Conservation (phyloP, 148 eudicot species). For the Pharnaceum exiguum region DNA sequence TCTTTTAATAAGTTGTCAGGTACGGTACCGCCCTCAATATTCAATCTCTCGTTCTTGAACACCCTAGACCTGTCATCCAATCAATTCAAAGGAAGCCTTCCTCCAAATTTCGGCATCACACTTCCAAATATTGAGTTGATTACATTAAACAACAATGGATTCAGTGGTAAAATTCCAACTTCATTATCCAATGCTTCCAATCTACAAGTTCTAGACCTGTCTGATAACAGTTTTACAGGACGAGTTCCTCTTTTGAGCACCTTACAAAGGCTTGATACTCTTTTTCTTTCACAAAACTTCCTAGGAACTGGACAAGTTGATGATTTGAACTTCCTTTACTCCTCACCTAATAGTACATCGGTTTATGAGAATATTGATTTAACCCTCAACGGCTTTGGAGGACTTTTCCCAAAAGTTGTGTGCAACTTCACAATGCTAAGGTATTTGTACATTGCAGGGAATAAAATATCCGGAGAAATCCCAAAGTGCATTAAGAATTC, state of each 20-base stretch:
- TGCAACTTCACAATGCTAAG: slow-evolving; percentile 27
- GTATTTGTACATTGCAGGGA: not conserved
- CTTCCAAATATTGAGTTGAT: slow-evolving; percentile 3
- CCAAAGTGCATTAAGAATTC: slow-evolving; percentile 24
- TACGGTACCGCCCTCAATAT: slow-evolving; percentile 15
- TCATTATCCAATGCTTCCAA: slow-evolving; percentile 15
- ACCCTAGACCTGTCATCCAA: not conserved
- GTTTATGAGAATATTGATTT: not conserved
- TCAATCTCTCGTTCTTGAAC: slow-evolving; percentile 8
- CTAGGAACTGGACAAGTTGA: slow-evolving; percentile 19
- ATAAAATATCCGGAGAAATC: slow-evolving; percentile 22
- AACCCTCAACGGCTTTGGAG: slow-evolving; percentile 20
- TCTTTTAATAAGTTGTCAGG: slow-evolving; percentile 4
- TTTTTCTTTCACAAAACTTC: slow-evolving; percentile 8
- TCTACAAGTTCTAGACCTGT: not conserved
- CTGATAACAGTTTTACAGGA: slow-evolving; percentile 4
- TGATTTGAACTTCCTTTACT: slow-evolving; percentile 23
- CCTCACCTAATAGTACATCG: slow-evolving; percentile 23
- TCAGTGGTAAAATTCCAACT: slow-evolving; percentile 11
- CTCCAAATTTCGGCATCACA: slow-evolving; percentile 1
- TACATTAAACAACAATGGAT: not conserved
- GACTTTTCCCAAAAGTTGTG: slow-evolving; percentile 21
- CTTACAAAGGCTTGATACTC: not conserved
- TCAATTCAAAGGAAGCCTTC: slow-evolving; percentile 16
- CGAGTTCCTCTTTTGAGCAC: slow-evolving; percentile 7